Evolutionary conservation across 129 eudicot genomes (phyloP).

Genomic region (Scalesia atractyloides): DNA sequence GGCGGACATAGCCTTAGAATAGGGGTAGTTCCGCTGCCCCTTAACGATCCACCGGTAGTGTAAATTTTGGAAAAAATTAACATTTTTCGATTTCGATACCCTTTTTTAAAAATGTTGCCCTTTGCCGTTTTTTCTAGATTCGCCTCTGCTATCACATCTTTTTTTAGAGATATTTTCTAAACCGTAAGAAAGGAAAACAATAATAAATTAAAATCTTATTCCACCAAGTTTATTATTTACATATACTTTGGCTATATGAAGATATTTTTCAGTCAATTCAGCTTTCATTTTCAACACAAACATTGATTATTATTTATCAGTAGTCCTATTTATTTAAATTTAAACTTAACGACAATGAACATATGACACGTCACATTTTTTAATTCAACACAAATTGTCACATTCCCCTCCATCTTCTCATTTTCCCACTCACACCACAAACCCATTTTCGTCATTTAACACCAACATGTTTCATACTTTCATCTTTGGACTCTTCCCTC

Average conservation of each 20-base stretch:
- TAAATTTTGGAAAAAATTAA: too few relatives aligned
- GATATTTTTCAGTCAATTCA: not conserved
- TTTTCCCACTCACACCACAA: not conserved
- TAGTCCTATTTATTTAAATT: not conserved
- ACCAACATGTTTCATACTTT: constrained; percentile 9
- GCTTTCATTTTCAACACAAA: constrained; percentile 3
- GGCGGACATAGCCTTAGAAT: too few relatives aligned
- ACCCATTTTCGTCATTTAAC: constrained; percentile 33
- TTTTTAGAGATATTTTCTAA: too few relatives aligned
- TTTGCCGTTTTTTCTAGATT: too few relatives aligned
- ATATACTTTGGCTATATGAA: not conserved
- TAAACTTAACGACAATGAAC: constrained; percentile 2
- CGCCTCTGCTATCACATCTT: too few relatives aligned
- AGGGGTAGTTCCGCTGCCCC: too few relatives aligned
- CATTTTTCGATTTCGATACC: too few relatives aligned
- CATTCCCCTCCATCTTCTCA: constrained; percentile 1
- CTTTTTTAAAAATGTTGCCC: too few relatives aligned
- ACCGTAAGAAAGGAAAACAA: too few relatives aligned
- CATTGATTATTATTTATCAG: not conserved
- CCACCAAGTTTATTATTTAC: too few relatives aligned
- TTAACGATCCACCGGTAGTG: too few relatives aligned
- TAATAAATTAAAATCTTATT: too few relatives aligned
- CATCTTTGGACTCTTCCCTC: constrained; percentile 33
- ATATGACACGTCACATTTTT: not conserved
- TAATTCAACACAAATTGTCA: constrained; percentile 2